These are phyloP conservation scores for Aleurites moluccanus DNA, from an alignment of 441 rosid species.

Conservation along the genomic window DNA sequence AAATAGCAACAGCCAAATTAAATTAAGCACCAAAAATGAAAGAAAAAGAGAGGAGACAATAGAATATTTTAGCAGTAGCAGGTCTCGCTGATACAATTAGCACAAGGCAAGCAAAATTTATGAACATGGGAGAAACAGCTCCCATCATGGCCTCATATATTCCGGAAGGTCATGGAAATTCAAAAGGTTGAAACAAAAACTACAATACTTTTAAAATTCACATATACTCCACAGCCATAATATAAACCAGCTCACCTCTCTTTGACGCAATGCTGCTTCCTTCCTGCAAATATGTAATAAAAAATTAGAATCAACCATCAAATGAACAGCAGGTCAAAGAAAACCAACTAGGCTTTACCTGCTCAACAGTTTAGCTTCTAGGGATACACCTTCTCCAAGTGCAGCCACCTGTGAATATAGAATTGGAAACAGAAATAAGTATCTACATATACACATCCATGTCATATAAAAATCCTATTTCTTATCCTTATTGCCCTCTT, in stretches of 20 bases:
- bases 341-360: constrained; percentile 40
- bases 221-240: constrained; percentile 8
- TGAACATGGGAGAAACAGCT: constrained; percentile 10
- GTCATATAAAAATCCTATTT: neutral
- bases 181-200: neutral
- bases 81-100: neutral
- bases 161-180: constrained; percentile 15
- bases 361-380: constrained; percentile 88
- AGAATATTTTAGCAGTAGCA: neutral
- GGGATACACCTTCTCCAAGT: constrained; percentile 93
- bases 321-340: constrained; percentile 6
- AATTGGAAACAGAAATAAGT: constrained; percentile 23
- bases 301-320: constrained; percentile 23
- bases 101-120: constrained; percentile 6
- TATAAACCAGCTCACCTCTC: constrained; percentile 62
- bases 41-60: neutral
- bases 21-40: constrained; percentile 5
- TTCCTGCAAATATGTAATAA: constrained; percentile 48
- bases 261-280: constrained; percentile 91
- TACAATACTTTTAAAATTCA: constrained; percentile 11
- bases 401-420: constrained; percentile 64
- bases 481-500: neutral
- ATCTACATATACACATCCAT: neutral
- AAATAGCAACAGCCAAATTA: constrained; percentile 3
- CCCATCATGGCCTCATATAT: constrained; percentile 6